Base-by-base conservation (phyloP, 805 yeast genomes). In the Starmerella scarabaei region DNA sequence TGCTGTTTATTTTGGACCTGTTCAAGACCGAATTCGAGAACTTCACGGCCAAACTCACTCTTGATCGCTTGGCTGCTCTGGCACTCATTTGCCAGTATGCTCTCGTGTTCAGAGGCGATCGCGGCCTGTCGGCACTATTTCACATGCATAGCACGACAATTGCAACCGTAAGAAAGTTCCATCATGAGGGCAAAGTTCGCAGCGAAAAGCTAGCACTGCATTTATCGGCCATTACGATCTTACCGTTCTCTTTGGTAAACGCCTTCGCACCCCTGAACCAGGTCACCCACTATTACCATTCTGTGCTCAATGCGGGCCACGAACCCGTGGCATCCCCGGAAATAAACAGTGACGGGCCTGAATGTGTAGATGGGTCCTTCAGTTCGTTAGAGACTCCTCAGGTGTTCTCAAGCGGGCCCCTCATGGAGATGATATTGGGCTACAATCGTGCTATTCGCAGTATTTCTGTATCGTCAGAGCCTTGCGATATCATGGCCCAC, bases 51-150 rank as follows among this genome's bases (percentile, higher is more conserved):
- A 12, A 16, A n/a, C 35, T 30, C 3, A 18, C 37, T 8, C 31
- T 48, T 8, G 48, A 49, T 28, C 41, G 41, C 3, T 45, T 37
- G 11, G 30, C 49, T 15, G 53, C 49, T 3, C 20, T 42, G 16
- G 38, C 52, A 4, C 30, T 50, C 3, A 20, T 48, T 12, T 44
- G 50, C 36, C 44, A 41, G 35, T 51, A 37, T 31, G 34, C 46
- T 1, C 32, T 53, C 23, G 44, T 44, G n/a, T 45, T 24, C 33
- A 36, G 31, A 5, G 35, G 12, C 6, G 52, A 43, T 6, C 44
- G 48, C 18, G 51, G 48, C 14, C 24, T 48, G 21, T 24, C 26
- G 5, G 41, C 49, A 3, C 40, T 53, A 19, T 34, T 47, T 11
- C 35, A 32, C 11, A 17, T 50, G 24, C 53, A 53, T 21, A 52